Evolutionary conservation across 2,329 filamentous ascomycete species (phyloP), one percentile per base, ranked within the genome.

Genomic region (Aureobasidium sp.): DNA sequence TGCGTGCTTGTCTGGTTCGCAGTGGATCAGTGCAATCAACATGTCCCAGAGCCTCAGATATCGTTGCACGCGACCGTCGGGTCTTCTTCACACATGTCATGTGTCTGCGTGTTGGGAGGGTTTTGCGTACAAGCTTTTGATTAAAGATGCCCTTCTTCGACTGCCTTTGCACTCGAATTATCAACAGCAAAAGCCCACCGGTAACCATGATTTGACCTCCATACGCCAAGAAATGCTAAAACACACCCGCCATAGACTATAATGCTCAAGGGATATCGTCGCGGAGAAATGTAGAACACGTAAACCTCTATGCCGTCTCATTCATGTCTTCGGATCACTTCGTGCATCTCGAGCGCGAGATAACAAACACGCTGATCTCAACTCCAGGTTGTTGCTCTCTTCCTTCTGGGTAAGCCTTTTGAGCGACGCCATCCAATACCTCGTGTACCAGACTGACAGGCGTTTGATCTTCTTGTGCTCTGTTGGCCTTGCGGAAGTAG

Each of bases 371-470:
- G 25, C 72, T 70, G 5, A 77, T 66, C 57, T 76, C 74, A 4
- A 77, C 63, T 7, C 72, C 73, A n/a, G 63, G 64, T 24, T 64
- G 70, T 38, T 74, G 74, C 55, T 70, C 70, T 44, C 63, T 68
- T 52, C 68, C 71, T 41, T 68, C 65, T 21, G 60, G 69, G 59
- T 79, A 79, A 21, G 71, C 69, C 54, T 75, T 70, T 47, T 70
- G 72, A 34, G 71, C 73, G n/a, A 84, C 76, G 5, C 78, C 79
- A 39, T 82, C 75, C 38, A 81, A 67, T 12, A 84, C 74, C 58
- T 81, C 77, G 55, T 79, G 72, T 35, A 82, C 73, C n/a, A 83
- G 66, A 60, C 77, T 76, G 19, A 77, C 72, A 0, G 77, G 74
- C 6, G 67, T 67, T 21, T 65, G 57, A 42, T 68, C 58, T 52